These are phyloP conservation scores for Carex parvula DNA, from an alignment of 176 grass and related monocot species.

Conservation along the genomic window DNA sequence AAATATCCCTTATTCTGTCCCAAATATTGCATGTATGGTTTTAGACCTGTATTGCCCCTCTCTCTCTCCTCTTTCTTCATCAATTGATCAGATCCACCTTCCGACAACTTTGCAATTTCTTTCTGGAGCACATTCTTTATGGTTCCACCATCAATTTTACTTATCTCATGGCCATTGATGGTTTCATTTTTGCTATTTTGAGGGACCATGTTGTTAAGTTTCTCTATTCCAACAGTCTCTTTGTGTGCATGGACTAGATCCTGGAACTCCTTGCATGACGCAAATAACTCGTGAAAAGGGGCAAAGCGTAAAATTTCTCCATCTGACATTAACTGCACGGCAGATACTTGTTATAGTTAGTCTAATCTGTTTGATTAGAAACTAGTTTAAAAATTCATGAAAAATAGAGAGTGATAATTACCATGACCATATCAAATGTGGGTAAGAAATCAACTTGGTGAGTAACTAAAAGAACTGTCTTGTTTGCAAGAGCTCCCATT, in stretches of 20 bases:
- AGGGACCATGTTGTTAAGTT: slow-evolving; percentile 28
- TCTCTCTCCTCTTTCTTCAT: slow-evolving; percentile 91
- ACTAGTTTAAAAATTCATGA: neutral
- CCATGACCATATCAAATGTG: slow-evolving; percentile 71
- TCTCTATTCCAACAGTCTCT: slow-evolving; percentile 45
- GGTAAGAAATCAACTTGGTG: slow-evolving; percentile 96
- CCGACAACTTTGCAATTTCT: slow-evolving; percentile 29
- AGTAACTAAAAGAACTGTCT: slow-evolving; percentile 78
- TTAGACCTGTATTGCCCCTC: slow-evolving; percentile 70
- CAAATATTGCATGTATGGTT: slow-evolving; percentile 75
- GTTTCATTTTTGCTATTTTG: slow-evolving; percentile 27
- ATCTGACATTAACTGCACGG: slow-evolving; percentile 77
- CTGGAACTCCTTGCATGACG: slow-evolving; percentile 69
- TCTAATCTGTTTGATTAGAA: neutral
- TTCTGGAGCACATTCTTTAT: slow-evolving; percentile 8
- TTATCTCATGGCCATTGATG: slow-evolving; percentile 33
- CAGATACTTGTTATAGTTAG: neutral
- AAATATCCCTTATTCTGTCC: slow-evolving; percentile 73
- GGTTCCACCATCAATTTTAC: slow-evolving; percentile 17
- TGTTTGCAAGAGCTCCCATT: slow-evolving; percentile 66
- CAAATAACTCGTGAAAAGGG: slow-evolving; percentile 52
- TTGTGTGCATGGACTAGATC: slow-evolving; percentile 75
- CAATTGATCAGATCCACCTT: slow-evolving; percentile 43
- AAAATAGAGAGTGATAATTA: slow-evolving; percentile 23
- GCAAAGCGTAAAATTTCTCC: slow-evolving; percentile 57